phyloP scores from a whole-genome alignment of 306 rosid genomes.

The Castanea sativa region DNA sequence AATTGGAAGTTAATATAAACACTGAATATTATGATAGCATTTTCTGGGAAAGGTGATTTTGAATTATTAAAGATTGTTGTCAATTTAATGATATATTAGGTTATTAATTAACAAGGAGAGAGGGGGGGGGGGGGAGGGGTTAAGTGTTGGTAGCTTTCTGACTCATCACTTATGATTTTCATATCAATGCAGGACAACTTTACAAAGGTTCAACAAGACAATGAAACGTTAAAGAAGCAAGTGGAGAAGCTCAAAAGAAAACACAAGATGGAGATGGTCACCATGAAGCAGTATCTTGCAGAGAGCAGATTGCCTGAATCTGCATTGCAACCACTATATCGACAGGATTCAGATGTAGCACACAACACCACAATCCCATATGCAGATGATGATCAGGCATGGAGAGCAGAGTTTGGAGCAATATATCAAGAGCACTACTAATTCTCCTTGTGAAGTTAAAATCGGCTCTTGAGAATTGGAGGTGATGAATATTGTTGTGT shows the following conservation, averaged over 20 bases:
- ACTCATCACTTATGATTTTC: neutral
- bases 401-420: constrained; percentile 98
- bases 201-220: constrained; percentile 56
- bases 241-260: constrained; percentile 83
- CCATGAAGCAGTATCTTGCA: constrained; percentile 90
- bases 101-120: no score
- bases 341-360: constrained; percentile 50
- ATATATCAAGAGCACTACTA: constrained; percentile 86
- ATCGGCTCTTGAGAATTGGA: neutral
- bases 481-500: neutral
- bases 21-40: no score
- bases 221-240: constrained; percentile 74
- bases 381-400: constrained; percentile 74
- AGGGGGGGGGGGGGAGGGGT: neutral
- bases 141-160: neutral
- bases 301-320: constrained; percentile 87
- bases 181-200: constrained; percentile 60
- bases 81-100: no score
- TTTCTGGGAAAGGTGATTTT: no score
- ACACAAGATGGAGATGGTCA: constrained; percentile 91
- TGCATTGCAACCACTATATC: constrained; percentile 62
- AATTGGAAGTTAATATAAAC: no score
- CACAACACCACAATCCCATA: constrained; percentile 35
- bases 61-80: no score
- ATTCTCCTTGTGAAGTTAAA: neutral